Conservation (phyloP, 495 filamentous ascomycete species). For the Symbiotaphrina buchneri region DNA sequence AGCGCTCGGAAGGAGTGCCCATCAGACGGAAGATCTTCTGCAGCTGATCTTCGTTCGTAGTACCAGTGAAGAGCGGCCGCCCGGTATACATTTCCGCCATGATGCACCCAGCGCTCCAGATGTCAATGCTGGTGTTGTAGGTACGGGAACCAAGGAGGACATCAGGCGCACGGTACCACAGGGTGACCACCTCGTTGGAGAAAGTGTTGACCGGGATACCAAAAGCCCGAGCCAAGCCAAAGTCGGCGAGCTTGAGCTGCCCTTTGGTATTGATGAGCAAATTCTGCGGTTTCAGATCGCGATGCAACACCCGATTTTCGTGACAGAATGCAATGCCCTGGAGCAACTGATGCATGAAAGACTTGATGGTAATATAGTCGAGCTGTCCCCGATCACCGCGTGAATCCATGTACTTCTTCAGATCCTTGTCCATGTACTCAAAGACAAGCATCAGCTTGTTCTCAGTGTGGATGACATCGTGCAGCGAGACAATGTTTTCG, state of each 20-base stretch:
- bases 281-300: constrained; percentile 93
- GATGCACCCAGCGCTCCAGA: constrained; percentile 94
- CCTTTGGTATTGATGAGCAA: constrained; percentile 85
- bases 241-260: constrained; percentile 83
- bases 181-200: constrained; percentile 89
- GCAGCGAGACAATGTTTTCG: constrained; percentile 88
- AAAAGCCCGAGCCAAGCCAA: constrained; percentile 79
- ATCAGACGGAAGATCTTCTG: constrained; percentile 92
- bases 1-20: constrained; percentile 81
- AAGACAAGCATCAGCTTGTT: constrained; percentile 99
- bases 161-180: constrained; percentile 92
- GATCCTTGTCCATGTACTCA: constrained; percentile 92
- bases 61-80: constrained; percentile 79
- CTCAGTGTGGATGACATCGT: constrained; percentile 98
- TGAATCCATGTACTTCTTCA: constrained; percentile 99
- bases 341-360: constrained; percentile 91
- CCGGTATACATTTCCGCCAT: constrained; percentile 98
- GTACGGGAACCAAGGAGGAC: constrained; percentile 78
- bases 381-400: constrained; percentile 64
- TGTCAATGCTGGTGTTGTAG: constrained; percentile 95
- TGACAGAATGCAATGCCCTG: constrained; percentile 93
- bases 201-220: constrained; percentile 97
- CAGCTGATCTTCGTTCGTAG: constrained; percentile 90
- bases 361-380: constrained; percentile 74
- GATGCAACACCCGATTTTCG: constrained; percentile 83